A percentile compares a stretch with the other conserved stretches of the same genome.
phyloP scores from a whole-genome alignment of 352 stramenopile species.

The Pythium scleroteichum region DNA sequence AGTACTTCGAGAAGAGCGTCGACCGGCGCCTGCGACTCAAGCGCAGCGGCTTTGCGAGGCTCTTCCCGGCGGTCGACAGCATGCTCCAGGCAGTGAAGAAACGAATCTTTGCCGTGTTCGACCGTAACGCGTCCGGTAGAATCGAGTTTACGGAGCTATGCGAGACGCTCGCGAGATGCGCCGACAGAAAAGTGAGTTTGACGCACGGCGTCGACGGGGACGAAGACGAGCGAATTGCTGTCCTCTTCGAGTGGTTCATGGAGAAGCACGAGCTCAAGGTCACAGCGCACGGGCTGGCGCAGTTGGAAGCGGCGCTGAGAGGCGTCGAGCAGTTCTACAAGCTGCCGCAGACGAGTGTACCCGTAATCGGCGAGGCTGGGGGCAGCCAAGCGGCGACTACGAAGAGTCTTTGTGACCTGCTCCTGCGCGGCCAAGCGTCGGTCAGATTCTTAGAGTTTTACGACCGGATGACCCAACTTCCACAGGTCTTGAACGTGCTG shows the following conservation, averaged over 20 bases:
- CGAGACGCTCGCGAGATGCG: conserved; percentile 50
- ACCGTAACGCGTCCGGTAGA: conserved; percentile 39
- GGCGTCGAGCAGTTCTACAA: conserved; percentile 17
- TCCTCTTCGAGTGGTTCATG: conserved; percentile 68
- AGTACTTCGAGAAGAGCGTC: conserved; percentile 42
- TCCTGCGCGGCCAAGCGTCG: conserved; percentile 27
- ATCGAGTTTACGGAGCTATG: conserved; percentile 72
- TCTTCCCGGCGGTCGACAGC: conserved; percentile 52
- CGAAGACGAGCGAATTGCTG: conserved; percentile 29
- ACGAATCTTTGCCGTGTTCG: conserved; percentile 51
- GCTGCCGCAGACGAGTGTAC: conserved; percentile 22
- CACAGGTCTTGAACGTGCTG: conserved; percentile 45
- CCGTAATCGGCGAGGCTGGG: background rate
- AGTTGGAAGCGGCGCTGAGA: conserved; percentile 37
- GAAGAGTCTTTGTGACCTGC: conserved; percentile 20
- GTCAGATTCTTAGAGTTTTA: conserved; percentile 33
- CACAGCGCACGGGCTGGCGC: conserved; percentile 32
- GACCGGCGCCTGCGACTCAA: conserved; percentile 49
- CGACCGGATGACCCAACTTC: conserved; percentile 30
- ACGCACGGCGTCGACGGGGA: conserved; percentile 20
- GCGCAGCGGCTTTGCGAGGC: conserved; percentile 46
- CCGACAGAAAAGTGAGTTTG: conserved; percentile 14
- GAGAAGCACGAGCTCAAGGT: conserved; percentile 32
- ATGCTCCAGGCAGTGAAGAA: conserved; percentile 37
- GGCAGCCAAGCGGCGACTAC: conserved; percentile 9